Percentiles rank a stretch among this genome's conserved stretches.
Conservation (phyloP, 2,329 filamentous ascomycete species). For the Davidsoniella neocaledoniae region DNA sequence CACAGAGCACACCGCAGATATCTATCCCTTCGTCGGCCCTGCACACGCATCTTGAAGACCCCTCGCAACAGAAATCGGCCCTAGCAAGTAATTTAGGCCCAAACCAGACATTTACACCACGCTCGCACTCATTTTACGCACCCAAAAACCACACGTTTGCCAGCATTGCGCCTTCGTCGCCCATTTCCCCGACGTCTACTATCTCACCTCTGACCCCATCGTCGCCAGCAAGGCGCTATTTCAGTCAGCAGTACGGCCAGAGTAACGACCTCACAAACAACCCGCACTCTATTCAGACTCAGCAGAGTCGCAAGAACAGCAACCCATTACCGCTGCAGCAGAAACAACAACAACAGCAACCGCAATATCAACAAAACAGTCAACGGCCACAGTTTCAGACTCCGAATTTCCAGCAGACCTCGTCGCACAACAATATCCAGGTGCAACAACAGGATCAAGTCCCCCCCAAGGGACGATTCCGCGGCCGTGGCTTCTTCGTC, state of each 20-base stretch:
- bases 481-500: constrained; percentile 3
- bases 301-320: background rate
- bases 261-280: background rate
- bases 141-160: constrained; percentile 2
- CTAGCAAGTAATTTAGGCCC: background rate
- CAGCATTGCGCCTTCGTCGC: constrained; percentile 3
- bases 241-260: constrained; percentile 8
- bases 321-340: background rate
- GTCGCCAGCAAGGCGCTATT: constrained; percentile 5
- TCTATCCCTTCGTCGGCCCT: constrained; percentile 1
- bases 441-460: background rate
- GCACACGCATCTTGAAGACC: background rate
- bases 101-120: constrained; percentile 5
- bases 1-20: constrained; percentile 10
- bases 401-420: constrained; percentile 3
- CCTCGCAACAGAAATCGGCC: background rate
- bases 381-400: constrained; percentile 3
- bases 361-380: background rate
- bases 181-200: constrained; percentile 5
- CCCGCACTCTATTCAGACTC: background rate
- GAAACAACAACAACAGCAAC: background rate
- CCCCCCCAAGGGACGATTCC: constrained; percentile 7
- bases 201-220: constrained; percentile 1
- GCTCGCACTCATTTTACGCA: constrained; percentile 8
- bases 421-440: background rate